Base-by-base conservation (phyloP, 148 eudicot species). In the Selenicereus undatus region DNA sequence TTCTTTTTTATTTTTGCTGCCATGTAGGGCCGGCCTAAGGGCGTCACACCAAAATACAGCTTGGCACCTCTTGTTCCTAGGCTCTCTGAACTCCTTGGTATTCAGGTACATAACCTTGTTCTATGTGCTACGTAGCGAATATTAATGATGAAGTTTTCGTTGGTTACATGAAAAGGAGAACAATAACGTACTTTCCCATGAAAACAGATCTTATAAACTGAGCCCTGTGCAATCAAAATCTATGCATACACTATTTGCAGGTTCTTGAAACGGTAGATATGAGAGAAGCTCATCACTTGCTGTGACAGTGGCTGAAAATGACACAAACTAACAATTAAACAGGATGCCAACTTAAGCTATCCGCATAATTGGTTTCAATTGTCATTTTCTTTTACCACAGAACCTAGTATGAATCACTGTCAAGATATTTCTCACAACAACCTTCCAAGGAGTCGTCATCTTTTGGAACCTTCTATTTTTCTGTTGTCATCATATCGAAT, bases 11-110 rank as follows among this genome's bases (percentile, higher is more conserved):
- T 39, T 39, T 39, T 7, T 39, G 43, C 35, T 69, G 24, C 32
- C 32, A 69, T 78, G 39, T 81, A 95, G 97, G 97, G 97, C 52
- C 87, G 98, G 18, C 97, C 98, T 75, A 93, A 93, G 83, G 97
- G 97, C 68, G 94, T 93, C 78, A 95, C 96, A 36, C 98, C 97
- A 82, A 95, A 95, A 76, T 95, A 72, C 88, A 95, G 98, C 90
- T 87, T 95, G 90, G 91, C 90, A 29, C 98, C 97, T 75, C 93
- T 95, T 86, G 98, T 95, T 13, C 96, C 94, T 29, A 88, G 97
- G 84, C 90, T 95, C 71, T 90, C 94, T 60, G 94, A 93, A 85
- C 92, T 95, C 76, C 94, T 95, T 78, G 97, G 97, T 45, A 77
- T 93, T 81, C 89, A 90, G 97, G 98, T 93, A 83, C 78, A 22